Evolutionary conservation across 257 asterid species (phyloP), one percentile per base, ranked within the genome.

Genomic region (Handroanthus guayacan): DNA sequence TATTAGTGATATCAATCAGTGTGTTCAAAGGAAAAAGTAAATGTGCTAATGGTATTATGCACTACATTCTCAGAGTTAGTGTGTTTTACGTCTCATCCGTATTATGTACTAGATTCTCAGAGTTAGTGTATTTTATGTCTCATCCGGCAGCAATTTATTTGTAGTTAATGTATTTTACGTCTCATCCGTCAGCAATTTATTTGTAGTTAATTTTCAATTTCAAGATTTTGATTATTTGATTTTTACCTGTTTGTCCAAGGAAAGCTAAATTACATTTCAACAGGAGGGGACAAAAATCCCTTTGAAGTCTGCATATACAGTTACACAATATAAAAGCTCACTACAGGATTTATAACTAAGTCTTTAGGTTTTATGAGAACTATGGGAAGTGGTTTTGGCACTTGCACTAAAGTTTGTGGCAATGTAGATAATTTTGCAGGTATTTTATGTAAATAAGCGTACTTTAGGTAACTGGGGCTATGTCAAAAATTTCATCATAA

Each of bases 1-100:
- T 45, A 9, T n/a, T 48, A 36, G 20, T 12, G 9, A 13, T 13
- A 13, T 16, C 16, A 11, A 50, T 6, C 13, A 12, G 74, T 36
- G 51, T 50, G 7, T 69, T 34, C 14, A 69, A 69, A 69, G 34
- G n/a, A 41, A 31, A 51, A 51, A 50, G 62, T 14, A 62, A 51
- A 34, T 69, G 11, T 13, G 12, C 34, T 48, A 14, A 50, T 48
- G 74, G 47, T 47, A 36, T 64, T 54, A 65, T 37, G 9, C 11
- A 62, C 25, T 36, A 1, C 9, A 37, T 65, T 41, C 9, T 54
- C 17, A 3, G 9, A 14, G 61, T 54, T 54, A 7, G 3, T 54
- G 61, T 54, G n/a, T n/a, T 54, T 14, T n/a, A 54, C 20, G n/a
- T 54, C 61, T 54, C 25, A 54, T 54, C 8, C 61, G 17, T 14